phyloP scores from a whole-genome alignment of 2,329 filamentous ascomycete genomes.

The Alternaria solani region DNA sequence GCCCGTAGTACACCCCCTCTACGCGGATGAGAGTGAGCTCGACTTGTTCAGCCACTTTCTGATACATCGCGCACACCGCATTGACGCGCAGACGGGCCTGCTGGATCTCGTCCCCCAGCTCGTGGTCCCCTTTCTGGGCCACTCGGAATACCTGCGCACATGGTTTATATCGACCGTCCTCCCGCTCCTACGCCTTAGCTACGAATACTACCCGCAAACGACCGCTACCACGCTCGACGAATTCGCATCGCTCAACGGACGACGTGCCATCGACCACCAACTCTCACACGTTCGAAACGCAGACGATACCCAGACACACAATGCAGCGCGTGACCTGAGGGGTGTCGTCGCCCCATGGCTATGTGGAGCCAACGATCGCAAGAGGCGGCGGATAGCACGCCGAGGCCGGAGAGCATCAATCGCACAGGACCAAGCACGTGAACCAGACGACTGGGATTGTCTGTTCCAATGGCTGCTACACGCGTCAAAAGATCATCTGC shows the following conservation, averaged over 20 bases:
- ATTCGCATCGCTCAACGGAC: slow-evolving; percentile 69
- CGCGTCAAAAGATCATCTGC: slow-evolving; percentile 68
- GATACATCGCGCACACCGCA: slow-evolving; percentile 70
- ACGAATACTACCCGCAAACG: slow-evolving; percentile 71
- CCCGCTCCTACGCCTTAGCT: slow-evolving; percentile 72
- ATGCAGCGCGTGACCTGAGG: slow-evolving; percentile 70
- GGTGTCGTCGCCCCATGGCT: slow-evolving; percentile 78
- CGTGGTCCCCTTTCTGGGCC: slow-evolving; percentile 71
- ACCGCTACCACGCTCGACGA: slow-evolving; percentile 65
- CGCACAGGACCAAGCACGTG: slow-evolving; percentile 46
- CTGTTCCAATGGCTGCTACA: slow-evolving; percentile 72
- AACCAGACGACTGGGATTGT: slow-evolving; percentile 69
- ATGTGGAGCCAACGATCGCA: slow-evolving; percentile 69
- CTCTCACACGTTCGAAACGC: slow-evolving; percentile 52
- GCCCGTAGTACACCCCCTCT: slow-evolving; percentile 62
- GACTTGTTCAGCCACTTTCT: slow-evolving; percentile 71
- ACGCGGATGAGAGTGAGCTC: slow-evolving; percentile 57
- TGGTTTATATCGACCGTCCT: slow-evolving; percentile 76
- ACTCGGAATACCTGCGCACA: slow-evolving; percentile 66
- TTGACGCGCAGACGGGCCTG: slow-evolving; percentile 77
- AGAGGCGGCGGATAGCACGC: slow-evolving; percentile 55
- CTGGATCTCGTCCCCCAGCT: slow-evolving; percentile 73
- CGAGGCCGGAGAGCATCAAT: slow-evolving; percentile 36
- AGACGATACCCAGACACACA: slow-evolving; percentile 33
- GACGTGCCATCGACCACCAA: slow-evolving; percentile 67